These are phyloP conservation scores for Neonectria faginata DNA, from an alignment of 2,329 filamentous ascomycete species.

Conservation along the genomic window DNA sequence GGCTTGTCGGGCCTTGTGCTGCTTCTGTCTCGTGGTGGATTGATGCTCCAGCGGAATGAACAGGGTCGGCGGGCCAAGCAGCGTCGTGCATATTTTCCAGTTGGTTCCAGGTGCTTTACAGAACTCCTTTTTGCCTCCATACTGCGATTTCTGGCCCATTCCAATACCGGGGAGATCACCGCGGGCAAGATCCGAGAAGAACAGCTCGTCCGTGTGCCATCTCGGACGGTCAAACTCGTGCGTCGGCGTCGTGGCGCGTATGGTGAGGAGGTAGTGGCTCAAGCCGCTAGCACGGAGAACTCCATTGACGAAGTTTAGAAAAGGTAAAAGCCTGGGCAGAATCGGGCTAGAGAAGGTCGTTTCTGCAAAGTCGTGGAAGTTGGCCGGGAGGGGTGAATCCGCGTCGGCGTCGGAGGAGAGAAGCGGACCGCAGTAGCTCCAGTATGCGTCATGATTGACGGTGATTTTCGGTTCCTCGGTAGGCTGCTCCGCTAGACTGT, in stretches of 20 bases:
- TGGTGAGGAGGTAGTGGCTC: constrained; percentile 60
- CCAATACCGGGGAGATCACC: constrained; percentile 32
- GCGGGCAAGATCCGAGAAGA: constrained; percentile 49
- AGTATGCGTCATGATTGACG: constrained; percentile 51
- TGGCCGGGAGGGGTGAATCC: constrained; percentile 44
- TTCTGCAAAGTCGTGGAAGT: constrained; percentile 54
- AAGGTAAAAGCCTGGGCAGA: constrained; percentile 51
- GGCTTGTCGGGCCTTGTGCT: constrained; percentile 45
- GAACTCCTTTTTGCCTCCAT: not conserved
- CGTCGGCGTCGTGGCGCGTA: constrained; percentile 58
- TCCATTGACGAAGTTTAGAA: constrained; percentile 54
- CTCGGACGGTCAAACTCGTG: constrained; percentile 57
- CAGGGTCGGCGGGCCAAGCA: constrained; percentile 60
- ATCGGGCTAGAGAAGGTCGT: constrained; percentile 52
- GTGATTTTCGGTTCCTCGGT: not conserved
- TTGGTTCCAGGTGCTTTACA: constrained; percentile 44
- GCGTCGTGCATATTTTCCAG: constrained; percentile 62
- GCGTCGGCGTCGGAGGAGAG: constrained; percentile 35
- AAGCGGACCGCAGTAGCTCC: constrained; percentile 59
- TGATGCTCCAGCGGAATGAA: constrained; percentile 54
- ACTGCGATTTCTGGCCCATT: constrained; percentile 22
- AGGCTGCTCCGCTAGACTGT: not conserved
- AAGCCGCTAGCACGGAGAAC: constrained; percentile 52
- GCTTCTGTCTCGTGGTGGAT: constrained; percentile 48
- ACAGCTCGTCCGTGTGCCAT: constrained; percentile 64